Conservation (phyloP, 2,329 filamentous ascomycete species). For the Exophiala phaeomuriformis region DNA sequence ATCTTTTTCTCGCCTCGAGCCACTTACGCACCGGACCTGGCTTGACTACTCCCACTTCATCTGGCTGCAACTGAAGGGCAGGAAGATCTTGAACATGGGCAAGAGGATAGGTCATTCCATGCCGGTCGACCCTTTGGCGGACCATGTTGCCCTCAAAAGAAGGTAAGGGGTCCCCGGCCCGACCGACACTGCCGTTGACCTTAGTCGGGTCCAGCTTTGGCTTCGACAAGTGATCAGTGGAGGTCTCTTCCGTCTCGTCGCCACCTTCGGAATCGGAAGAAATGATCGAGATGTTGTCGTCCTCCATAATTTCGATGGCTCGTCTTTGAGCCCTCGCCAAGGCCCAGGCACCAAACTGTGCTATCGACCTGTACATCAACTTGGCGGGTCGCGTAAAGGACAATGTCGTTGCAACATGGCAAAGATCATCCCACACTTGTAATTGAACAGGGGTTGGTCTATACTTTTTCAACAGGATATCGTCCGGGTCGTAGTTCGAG, state of each 20-base stretch:
- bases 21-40: constrained; percentile 72
- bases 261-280: constrained; percentile 51
- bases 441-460: constrained; percentile 84
- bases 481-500: constrained; percentile 53
- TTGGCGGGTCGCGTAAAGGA: constrained; percentile 95
- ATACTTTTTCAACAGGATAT: constrained; percentile 54
- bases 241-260: constrained; percentile 19
- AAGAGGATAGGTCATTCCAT: constrained; percentile 67
- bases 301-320: constrained; percentile 72
- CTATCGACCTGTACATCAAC: constrained; percentile 86
- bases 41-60: constrained; percentile 72
- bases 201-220: constrained; percentile 25
- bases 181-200: constrained; percentile 55
- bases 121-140: constrained; percentile 71
- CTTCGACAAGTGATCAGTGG: constrained; percentile 17
- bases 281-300: constrained; percentile 68
- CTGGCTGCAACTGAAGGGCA: constrained; percentile 56
- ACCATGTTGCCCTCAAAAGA: constrained; percentile 83
- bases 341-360: constrained; percentile 90
- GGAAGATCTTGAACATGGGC: constrained; percentile 57
- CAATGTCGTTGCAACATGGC: constrained; percentile 85
- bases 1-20: constrained; percentile 65
- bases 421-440: constrained; percentile 93
- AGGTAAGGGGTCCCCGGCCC: constrained; percentile 75
- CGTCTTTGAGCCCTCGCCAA: constrained; percentile 73